Base-by-base conservation (phyloP, 192 early-diverging fungal species). In the Mortierella antarctica region DNA sequence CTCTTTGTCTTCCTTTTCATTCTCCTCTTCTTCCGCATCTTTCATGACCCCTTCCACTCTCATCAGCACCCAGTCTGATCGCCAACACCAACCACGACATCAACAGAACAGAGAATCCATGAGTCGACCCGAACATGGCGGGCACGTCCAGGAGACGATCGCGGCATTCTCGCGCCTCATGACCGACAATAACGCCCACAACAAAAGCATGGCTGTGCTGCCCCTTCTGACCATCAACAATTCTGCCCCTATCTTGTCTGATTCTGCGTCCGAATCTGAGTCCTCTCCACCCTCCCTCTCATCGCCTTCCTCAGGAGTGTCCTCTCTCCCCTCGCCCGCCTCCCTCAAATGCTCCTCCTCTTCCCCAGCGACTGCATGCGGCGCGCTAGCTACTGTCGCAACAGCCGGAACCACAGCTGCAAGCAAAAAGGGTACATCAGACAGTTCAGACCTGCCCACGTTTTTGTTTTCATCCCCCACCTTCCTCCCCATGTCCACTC, bases 101-200 rank as follows among this genome's bases (percentile, higher is more conserved):
- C 21, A 64, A 53, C 51, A 65, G 45, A 46, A 65, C 48, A 67
- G 31, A 1, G 21, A 10, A 49, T 11, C 49, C 50, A 58, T 76
- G 74, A 17, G 39, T n/a, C 52, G 18, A 44, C 9, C 55, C 39
- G 65, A 75, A 53, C 47, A 70, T 21, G 67, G 67, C 42, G 39
- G 58, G 14, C 52, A 69, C 48, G 74, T 69, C 51, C 73, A 74
- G 56, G 73, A 76, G 10, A 69, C 60, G 10, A 69, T 65, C 46
- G 54, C 66, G 13, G 57, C 69, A 2, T 79, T 79, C 53, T 65
- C 75, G 62, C 68, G 67, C 17, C 42, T 60, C 51, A 67, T 62
- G 68, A 45, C 61, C 15, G 63, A 71, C 17, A 52, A 51, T 39
- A 66, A 60, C 15, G 40, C n/a, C 61, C 66, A 56, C 67, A 20